Base-by-base conservation (phyloP, 2,329 filamentous ascomycete species). In the Aspergillus hiratsukae region DNA sequence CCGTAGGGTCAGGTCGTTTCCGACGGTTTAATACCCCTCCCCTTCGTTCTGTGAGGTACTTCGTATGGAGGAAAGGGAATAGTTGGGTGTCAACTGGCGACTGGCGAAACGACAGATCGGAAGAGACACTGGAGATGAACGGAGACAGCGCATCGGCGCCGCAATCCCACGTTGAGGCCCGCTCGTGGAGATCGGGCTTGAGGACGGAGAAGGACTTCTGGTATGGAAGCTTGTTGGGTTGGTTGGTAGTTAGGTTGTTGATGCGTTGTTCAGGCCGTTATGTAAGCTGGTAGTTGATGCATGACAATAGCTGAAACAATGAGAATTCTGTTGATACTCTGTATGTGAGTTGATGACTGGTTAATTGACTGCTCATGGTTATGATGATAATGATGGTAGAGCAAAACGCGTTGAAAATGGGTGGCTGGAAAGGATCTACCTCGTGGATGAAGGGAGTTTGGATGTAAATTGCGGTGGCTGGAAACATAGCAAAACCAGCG, bases 401-500 rank as follows among this genome's bases (percentile, higher is more conserved):
- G 55, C 51, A 56, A 48, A 56, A 53, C 29, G 11, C 51, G 49
- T 11, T 54, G 49, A 53, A 35, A 56, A 54, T 58, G 50, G 56
- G 58, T 58, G 58, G 57, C 54, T 27, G 31, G 31, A 17, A 37
- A 37, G 4, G 14, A 17, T 37, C 31, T 37, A 17, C 6, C 17
- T 14, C 31, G 5, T 37, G 31, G 14, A 5, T 37, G 17, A 37
- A 3, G 31, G 31, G 6, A 6, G 6, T 37, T 28, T 54, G 19
- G 23, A 21, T 37, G 50, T 57, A 68, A 67, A 69, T 62, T 61
- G 51, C 40, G 57, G 58, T 58, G 58, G 57, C 54, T 25, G 66
- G 66, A 65, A 28, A 46, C 43, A 19, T 11, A 27, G 29, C 19
- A 41, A 7, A 46, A 6, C 8, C 43, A 23, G 43, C 5, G 41